These are phyloP conservation scores for Chaetomium globosum DNA, from an alignment of 2,329 filamentous ascomycete genomes.

Conservation along the genomic window DNA sequence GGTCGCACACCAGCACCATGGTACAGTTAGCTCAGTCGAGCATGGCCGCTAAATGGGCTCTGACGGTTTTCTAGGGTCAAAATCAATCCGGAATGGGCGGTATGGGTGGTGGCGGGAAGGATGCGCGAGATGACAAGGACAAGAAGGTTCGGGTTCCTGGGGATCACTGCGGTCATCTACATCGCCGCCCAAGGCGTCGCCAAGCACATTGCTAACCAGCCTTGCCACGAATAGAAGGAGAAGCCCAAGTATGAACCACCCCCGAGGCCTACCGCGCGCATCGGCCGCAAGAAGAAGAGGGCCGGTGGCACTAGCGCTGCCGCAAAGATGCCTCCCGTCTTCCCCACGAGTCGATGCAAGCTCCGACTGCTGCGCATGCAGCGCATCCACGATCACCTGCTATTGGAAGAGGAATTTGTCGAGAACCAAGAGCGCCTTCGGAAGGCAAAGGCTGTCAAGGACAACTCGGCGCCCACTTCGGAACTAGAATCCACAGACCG, in stretches of 20 bases:
- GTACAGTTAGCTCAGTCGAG: constrained; percentile 30
- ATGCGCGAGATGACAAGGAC: constrained; percentile 82
- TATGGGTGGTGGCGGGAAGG: constrained; percentile 72
- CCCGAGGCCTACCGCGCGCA: constrained; percentile 91
- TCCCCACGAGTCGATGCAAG: constrained; percentile 96
- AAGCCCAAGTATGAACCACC: constrained; percentile 99
- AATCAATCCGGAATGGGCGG: constrained; percentile 84
- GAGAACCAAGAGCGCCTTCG: constrained; percentile 97
- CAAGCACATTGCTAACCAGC: constrained; percentile 25
- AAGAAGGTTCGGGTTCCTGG: constrained; percentile 73
- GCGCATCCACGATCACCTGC: constrained; percentile 93
- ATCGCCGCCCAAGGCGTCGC: background rate
- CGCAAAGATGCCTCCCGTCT: constrained; percentile 91
- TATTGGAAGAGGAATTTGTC: constrained; percentile 97
- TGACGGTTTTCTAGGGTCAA: constrained; percentile 64
- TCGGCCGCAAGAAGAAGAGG: constrained; percentile 99
- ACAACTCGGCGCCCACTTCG: constrained; percentile 63
- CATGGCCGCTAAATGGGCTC: constrained; percentile 13
- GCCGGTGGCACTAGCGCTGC: constrained; percentile 88
- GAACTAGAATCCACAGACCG: constrained; percentile 78
- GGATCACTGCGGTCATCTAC: background rate
- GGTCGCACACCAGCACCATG: constrained; percentile 36
- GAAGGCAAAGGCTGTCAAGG: constrained; percentile 83
- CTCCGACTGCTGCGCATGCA: constrained; percentile 96
- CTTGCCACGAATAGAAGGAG: constrained; percentile 72